Conservation (phyloP, 78 protist species). For the Emiliania huxleyi region DNA sequence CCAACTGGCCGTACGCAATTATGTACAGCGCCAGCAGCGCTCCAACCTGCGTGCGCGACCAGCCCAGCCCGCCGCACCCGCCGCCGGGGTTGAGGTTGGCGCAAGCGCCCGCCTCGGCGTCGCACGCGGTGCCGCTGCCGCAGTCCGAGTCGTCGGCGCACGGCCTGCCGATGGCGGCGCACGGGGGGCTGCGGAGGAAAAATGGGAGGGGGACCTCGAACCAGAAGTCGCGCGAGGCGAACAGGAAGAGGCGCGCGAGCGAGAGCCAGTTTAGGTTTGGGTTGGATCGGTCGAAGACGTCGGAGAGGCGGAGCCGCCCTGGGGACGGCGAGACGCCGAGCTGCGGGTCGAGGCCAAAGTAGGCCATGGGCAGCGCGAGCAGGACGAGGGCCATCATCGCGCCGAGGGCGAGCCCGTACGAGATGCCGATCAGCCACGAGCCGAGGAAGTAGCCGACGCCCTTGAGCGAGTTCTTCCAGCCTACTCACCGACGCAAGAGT, state of each 20-base stretch:
- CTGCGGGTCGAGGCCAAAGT: neutral
- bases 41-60: neutral
- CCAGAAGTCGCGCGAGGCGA: conserved; percentile 61
- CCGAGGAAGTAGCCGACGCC: conserved; percentile 58
- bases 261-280: conserved; percentile 43
- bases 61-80: conserved; percentile 29
- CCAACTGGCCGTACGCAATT: neutral
- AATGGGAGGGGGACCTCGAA: conserved; percentile 49
- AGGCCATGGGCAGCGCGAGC: conserved; percentile 12
- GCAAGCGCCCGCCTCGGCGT: neutral
- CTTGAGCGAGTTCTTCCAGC: conserved; percentile 35
- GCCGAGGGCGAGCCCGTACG: neutral
- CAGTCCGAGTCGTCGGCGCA: neutral
- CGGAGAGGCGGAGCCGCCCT: too few species aligned
- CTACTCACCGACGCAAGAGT: neutral
- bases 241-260: conserved; percentile 48
- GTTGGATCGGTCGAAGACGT: neutral
- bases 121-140: neutral
- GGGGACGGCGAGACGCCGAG: conserved; percentile 25
- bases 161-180: neutral
- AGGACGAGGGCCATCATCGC: neutral
- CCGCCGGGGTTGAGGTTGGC: neutral
- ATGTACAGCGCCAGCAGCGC: neutral
- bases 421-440: neutral
- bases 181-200: neutral